A percentile compares a stretch with the other conserved stretches of the same genome.
Conservation (phyloP, 2,329 filamentous ascomycete genomes). For the Parastagonospora avenae region DNA sequence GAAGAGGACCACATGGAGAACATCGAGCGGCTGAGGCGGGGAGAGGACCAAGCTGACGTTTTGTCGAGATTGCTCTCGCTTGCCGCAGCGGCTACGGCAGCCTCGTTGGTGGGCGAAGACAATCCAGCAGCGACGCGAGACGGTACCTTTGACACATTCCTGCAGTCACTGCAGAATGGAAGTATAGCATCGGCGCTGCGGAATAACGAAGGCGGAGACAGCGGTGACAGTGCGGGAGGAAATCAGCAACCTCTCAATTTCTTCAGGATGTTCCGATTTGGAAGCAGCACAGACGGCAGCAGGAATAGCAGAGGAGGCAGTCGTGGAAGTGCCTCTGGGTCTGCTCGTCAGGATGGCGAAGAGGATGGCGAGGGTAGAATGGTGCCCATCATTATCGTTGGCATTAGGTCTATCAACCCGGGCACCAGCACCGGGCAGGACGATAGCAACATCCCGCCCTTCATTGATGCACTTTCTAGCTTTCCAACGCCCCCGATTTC, state of each 20-base stretch:
- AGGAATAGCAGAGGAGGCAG: constrained; percentile 27
- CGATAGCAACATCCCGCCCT: constrained; percentile 52
- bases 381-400: constrained; percentile 72
- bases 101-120: constrained; percentile 66
- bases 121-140: constrained; percentile 62
- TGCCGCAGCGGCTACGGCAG: constrained; percentile 67
- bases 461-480: constrained; percentile 58
- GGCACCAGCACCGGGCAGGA: constrained; percentile 52
- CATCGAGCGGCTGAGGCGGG: constrained; percentile 49
- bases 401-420: constrained; percentile 68
- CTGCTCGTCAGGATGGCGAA: constrained; percentile 27
- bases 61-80: constrained; percentile 66
- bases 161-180: constrained; percentile 66
- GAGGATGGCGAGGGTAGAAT: constrained; percentile 61
- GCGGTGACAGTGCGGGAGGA: constrained; percentile 40
- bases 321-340: constrained; percentile 26
- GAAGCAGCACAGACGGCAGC: constrained; percentile 51
- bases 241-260: constrained; percentile 66
- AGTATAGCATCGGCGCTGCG: constrained; percentile 62
- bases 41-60: constrained; percentile 66
- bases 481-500: constrained; percentile 53
- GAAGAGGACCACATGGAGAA: constrained; percentile 33
- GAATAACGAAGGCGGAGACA: constrained; percentile 48
- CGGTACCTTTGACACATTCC: constrained; percentile 66
- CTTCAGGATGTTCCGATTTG: constrained; percentile 71